These are phyloP conservation scores for Penicillium sp. DNA, from an alignment of 2,329 filamentous ascomycete species.

Conservation along the genomic window DNA sequence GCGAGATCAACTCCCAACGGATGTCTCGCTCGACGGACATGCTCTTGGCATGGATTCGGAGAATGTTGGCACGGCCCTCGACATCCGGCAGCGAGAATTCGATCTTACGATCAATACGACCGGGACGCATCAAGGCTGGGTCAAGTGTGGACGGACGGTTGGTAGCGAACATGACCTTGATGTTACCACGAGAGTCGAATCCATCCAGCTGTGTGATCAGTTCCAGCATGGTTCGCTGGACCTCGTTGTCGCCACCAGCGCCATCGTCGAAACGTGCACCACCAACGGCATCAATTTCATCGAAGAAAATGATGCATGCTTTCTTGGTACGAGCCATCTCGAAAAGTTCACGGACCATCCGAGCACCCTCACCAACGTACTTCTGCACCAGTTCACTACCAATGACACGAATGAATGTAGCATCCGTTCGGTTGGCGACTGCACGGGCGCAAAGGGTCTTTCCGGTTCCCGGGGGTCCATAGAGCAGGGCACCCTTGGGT, in stretches of 20 bases:
- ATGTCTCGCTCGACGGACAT: constrained; percentile 99
- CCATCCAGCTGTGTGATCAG: constrained; percentile 95
- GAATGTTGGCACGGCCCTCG: constrained; percentile 94
- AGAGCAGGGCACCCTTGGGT: constrained; percentile 93
- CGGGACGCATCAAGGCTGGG: constrained; percentile 94
- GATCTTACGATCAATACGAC: constrained; percentile 97
- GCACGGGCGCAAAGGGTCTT: constrained; percentile 98
- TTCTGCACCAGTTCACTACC: constrained; percentile 98
- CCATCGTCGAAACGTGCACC: constrained; percentile 96
- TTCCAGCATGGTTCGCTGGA: constrained; percentile 97
- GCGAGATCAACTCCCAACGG: constrained; percentile 96
- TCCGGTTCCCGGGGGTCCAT: constrained; percentile 96
- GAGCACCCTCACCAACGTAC: constrained; percentile 95
- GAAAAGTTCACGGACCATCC: constrained; percentile 98
- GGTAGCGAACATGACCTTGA: constrained; percentile 99
- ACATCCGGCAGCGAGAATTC: constrained; percentile 97
- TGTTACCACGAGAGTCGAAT: constrained; percentile 94
- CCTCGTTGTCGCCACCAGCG: constrained; percentile 94
- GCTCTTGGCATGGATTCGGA: constrained; percentile 97
- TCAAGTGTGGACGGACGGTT: constrained; percentile 95
- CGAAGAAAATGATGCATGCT: constrained; percentile 99
- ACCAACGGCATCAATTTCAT: constrained; percentile 95
- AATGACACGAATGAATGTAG: constrained; percentile 98
- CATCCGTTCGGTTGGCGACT: constrained; percentile 95
- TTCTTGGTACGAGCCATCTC: constrained; percentile 99